Percentiles rank a stretch among this genome's conserved stretches.
These are phyloP conservation scores for Inga oerstediana DNA, from an alignment of 306 rosid genomes.

Conservation along the genomic window DNA sequence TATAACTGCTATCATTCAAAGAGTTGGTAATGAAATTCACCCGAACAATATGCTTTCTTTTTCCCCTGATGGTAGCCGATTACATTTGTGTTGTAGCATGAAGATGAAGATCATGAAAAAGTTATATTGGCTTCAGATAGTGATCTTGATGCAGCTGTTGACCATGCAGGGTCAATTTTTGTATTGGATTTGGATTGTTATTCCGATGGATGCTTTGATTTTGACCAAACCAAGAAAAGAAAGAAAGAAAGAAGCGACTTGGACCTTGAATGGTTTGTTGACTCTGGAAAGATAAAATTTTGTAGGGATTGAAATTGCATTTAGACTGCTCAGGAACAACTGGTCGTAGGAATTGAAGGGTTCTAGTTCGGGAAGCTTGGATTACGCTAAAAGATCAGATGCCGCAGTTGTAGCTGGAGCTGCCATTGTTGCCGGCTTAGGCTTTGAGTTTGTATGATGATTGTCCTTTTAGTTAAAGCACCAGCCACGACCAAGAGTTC, in stretches of 20 bases:
- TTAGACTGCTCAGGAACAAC: conserved; percentile 64
- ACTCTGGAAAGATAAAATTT: conserved; percentile 25
- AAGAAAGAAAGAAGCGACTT: not conserved
- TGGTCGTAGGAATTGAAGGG: conserved; percentile 29
- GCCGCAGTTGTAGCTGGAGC: conserved; percentile 94
- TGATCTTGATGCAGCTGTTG: conserved; percentile 93
- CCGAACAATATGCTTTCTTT: conserved; percentile 41
- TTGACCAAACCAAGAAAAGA: not conserved
- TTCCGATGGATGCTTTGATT: conserved; percentile 1
- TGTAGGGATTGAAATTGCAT: conserved; percentile 92
- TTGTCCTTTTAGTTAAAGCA: not conserved
- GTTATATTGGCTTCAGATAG: conserved; percentile 85
- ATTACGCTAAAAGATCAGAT: conserved; percentile 55
- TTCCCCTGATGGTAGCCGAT: conserved; percentile 18
- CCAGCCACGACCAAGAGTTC: not conserved
- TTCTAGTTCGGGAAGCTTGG: conserved; percentile 52
- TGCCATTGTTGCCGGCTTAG: conserved; percentile 74
- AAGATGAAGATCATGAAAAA: conserved; percentile 98
- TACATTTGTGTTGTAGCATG: conserved; percentile 55
- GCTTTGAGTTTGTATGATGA: not conserved
- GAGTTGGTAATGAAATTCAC: conserved; percentile 91
- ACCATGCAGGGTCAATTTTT: conserved; percentile 69
- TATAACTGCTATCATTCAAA: conserved; percentile 84
- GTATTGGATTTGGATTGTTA: not conserved
- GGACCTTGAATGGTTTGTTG: not conserved